Evolutionary conservation across 2,329 filamentous ascomycete genomes (phyloP), one percentile per base, ranked within the genome.

Genomic region (Xylariomycetidae sp.): DNA sequence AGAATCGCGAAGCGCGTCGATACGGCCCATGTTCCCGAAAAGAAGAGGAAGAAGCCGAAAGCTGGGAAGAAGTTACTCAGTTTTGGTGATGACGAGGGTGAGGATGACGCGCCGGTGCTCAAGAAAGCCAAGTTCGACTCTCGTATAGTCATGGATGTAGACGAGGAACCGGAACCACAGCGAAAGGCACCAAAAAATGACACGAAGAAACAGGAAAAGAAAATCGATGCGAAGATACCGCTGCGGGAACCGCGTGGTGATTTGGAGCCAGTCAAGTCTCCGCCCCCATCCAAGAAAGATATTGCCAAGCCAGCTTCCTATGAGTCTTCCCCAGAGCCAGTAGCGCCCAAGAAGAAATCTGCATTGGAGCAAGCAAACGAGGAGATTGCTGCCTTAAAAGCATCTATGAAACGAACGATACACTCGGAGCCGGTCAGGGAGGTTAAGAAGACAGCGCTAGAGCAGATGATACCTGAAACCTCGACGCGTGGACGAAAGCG

Each of bases 61-160:
- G 73, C 72, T 6, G 82, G 80, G 11, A 92, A 89, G 62, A 81
- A 84, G 40, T 62, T 90, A 16, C 61, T 92, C 20, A 90, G 85
- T 50, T 92, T 92, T 59, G 85, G 76, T 1, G 82, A 85, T 20
- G 80, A 80, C 4, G 85, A 83, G 35, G 79, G 73, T 2, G 78
- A 72, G 5, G 68, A 55, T 3, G 76, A 72, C 4, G 61, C 69
- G 18, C 80, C 80, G 1, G 64, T 83, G 2, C 53, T 77, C 16
- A 89, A 89, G 57, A 89, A 87, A 57, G 68, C 77, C 16, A 90
- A 88, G 56, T 89, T 85, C 49, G 86, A 90, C 51, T 79, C 82
- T 2, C 77, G 85, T 45, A 75, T 90, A 31, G 80, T 87, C 13
- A 77, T 76, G 57, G 73, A 76, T 20, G 59, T 63, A 19, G 67